Conservation (phyloP, 1,284 basidiomycete species). For the Baeospora myosura region DNA sequence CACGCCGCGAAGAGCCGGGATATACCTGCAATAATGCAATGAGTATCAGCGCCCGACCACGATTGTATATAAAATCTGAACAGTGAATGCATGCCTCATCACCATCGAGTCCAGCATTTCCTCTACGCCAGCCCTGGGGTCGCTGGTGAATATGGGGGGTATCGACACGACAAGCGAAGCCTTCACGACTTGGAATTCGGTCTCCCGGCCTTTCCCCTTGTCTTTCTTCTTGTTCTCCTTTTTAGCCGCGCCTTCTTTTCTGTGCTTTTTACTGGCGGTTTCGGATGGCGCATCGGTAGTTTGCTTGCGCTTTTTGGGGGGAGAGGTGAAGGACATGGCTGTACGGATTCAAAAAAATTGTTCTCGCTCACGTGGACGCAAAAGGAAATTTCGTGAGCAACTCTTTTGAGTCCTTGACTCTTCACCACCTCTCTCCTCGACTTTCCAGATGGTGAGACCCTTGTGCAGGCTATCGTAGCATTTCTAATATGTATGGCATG, state of each 20-base stretch:
- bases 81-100: constrained; percentile 65
- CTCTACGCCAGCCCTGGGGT: constrained; percentile 66
- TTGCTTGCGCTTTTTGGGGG: constrained; percentile 57
- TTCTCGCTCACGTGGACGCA: constrained; percentile 7
- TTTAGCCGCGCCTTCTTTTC: too few relatives aligned
- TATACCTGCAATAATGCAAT: constrained; percentile 62
- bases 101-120: constrained; percentile 90
- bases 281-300: constrained; percentile 18
- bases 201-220: constrained; percentile 39
- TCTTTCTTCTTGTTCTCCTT: constrained; percentile 26
- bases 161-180: constrained; percentile 72
- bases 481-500: neutral
- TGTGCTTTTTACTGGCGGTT: constrained; percentile 25
- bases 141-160: constrained; percentile 72
- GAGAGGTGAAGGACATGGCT: constrained; percentile 23
- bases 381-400: too few relatives aligned
- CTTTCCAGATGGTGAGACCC: neutral
- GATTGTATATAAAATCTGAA: neutral
- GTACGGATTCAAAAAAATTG: constrained; percentile 14
- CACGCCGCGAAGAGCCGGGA: constrained; percentile 82
- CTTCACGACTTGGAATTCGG: constrained; percentile 54
- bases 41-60: neutral
- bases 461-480: neutral
- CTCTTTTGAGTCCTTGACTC: too few relatives aligned
- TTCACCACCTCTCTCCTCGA: neutral